Evolutionary conservation across 2,329 filamentous ascomycete genomes (phyloP).

Genomic region (Magnaporthales sp.): DNA sequence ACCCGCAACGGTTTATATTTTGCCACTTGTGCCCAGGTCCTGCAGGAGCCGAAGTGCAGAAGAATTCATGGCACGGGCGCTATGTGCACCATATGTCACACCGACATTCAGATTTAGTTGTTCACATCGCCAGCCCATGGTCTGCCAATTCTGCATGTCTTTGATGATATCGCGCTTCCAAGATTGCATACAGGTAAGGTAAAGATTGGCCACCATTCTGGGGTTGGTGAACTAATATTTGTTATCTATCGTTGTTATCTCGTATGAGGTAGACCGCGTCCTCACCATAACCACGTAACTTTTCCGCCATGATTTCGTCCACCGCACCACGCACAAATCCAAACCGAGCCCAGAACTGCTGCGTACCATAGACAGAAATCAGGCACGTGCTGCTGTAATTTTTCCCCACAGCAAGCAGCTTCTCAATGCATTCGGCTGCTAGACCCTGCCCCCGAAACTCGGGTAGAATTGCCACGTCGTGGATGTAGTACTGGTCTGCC

Average conservation of each 20-base stretch:
- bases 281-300: conserved; percentile 22
- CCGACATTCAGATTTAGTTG: no score
- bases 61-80: no score
- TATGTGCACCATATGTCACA: no score
- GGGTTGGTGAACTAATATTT: neutral
- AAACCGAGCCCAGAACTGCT: conserved; percentile 22
- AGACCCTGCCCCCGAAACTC: conserved; percentile 17
- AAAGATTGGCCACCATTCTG: no score
- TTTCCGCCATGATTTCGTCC: conserved; percentile 16
- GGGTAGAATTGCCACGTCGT: conserved; percentile 24
- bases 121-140: no score
- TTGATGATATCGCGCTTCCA: no score
- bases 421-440: conserved; percentile 16
- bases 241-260: neutral
- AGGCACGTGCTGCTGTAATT: conserved; percentile 19
- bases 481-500: conserved; percentile 27
- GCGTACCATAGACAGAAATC: conserved; percentile 26
- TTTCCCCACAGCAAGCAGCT: conserved; percentile 15
- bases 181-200: no score
- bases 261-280: conserved; percentile 20
- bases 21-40: neutral
- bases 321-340: conserved; percentile 18
- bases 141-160: no score
- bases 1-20: neutral
- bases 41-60: no score